Conservation (phyloP, 1,284 basidiomycete species). For the Cerioporus squamosus region DNA sequence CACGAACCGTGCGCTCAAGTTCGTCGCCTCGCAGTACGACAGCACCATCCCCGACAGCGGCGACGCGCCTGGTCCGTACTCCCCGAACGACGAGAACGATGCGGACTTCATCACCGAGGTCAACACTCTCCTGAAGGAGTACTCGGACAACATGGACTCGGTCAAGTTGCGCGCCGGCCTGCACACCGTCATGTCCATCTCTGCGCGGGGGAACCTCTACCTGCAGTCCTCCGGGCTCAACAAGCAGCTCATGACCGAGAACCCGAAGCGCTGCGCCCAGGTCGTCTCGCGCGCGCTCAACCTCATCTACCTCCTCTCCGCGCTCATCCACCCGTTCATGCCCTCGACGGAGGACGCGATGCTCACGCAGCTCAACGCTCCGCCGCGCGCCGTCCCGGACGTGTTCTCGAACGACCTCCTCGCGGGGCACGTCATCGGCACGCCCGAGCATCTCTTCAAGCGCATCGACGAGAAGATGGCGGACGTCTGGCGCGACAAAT, state of each 20-base stretch:
- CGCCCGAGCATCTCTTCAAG: slow-evolving; percentile 92
- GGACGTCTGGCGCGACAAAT: slow-evolving; percentile 82
- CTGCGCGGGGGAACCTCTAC: slow-evolving; percentile 93
- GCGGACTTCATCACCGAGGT: slow-evolving; percentile 82
- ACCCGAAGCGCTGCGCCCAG: slow-evolving; percentile 87
- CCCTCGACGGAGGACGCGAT: slow-evolving; percentile 87
- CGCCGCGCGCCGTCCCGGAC: slow-evolving; percentile 76
- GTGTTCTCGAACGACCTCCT: slow-evolving; percentile 81
- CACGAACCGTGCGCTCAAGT: slow-evolving; percentile 94
- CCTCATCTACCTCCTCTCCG: slow-evolving; percentile 91
- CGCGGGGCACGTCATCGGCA: slow-evolving; percentile 85
- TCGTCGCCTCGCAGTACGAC: slow-evolving; percentile 88
- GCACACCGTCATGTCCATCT: slow-evolving; percentile 89
- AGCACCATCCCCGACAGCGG: slow-evolving; percentile 80
- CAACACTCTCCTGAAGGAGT: slow-evolving; percentile 82
- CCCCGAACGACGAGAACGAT: slow-evolving; percentile 72
- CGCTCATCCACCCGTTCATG: slow-evolving; percentile 95
- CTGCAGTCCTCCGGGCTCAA: slow-evolving; percentile 91
- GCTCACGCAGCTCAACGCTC: slow-evolving; percentile 89
- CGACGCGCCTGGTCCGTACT: slow-evolving; percentile 69
- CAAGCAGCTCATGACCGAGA: slow-evolving; percentile 85
- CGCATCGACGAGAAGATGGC: slow-evolving; percentile 93
- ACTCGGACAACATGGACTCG: slow-evolving; percentile 87
- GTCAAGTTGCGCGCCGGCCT: slow-evolving; percentile 91
- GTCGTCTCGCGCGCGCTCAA: slow-evolving; percentile 92